Conservation (phyloP, 495 filamentous ascomycete genomes). For the Penicillium herquei region DNA sequence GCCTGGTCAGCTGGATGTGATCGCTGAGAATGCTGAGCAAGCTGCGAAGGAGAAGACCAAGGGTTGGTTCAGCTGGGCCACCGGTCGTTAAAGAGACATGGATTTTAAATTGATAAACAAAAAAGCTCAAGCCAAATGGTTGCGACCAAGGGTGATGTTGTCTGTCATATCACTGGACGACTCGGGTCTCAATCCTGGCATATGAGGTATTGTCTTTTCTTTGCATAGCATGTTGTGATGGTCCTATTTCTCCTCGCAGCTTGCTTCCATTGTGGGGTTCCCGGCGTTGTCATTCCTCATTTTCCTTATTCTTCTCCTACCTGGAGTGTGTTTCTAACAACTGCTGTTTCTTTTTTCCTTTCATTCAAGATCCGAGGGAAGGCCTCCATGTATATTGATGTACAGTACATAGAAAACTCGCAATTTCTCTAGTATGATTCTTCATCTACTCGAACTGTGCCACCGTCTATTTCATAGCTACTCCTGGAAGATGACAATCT, state of each 20-base stretch:
- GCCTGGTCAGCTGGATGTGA: conserved; percentile 39
- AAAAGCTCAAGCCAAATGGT: background rate
- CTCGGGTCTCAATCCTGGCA: conserved; percentile 6
- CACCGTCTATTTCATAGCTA: too few relatives aligned
- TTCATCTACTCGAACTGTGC: too few relatives aligned
- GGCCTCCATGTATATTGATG: conserved; percentile 28
- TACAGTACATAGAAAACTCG: conserved; percentile 36
- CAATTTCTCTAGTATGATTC: conserved; percentile 7
- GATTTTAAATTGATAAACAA: background rate
- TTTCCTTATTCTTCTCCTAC: conserved; percentile 3
- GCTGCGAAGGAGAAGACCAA: conserved; percentile 38
- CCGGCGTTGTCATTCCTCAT: conserved; percentile 27
- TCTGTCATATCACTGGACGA: background rate
- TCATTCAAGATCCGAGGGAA: conserved; percentile 1
- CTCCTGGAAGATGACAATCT: too few relatives aligned
- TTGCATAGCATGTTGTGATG: conserved; percentile 29
- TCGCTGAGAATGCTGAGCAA: conserved; percentile 42
- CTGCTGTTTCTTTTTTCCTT: conserved; percentile 6
- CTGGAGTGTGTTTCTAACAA: conserved; percentile 14
- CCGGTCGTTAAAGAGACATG: conserved; percentile 9
- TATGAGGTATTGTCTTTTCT: conserved; percentile 20
- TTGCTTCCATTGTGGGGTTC: conserved; percentile 28
- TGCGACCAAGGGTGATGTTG: background rate
- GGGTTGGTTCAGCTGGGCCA: conserved; percentile 48
- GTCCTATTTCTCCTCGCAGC: conserved; percentile 14